Base-by-base conservation (phyloP, 192 early-diverging fungal genomes). In the Backusella luteola region DNA sequence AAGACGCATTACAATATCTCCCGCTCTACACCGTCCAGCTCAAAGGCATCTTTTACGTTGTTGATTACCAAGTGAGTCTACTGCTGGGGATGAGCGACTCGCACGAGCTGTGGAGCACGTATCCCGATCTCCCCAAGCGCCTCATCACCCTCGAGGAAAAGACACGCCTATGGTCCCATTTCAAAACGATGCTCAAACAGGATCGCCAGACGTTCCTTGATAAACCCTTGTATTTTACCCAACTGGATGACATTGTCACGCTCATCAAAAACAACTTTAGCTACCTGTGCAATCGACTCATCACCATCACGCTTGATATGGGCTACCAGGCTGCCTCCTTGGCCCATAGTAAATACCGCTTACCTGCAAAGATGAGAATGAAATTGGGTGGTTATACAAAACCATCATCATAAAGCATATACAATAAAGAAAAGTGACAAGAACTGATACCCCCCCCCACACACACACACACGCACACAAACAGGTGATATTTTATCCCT, bases 11-110 rank as follows among this genome's bases (percentile, higher is more conserved):
- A 26, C 83, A 88, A 15, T 92, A 87, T 66, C 72, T 89, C 29
- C 91, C 90, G 8, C 77, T 93, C 36, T 93, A 92, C 67, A 92
- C 92, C 17, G 89, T 93, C 23, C 91, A 91, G 66, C 80, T 92
- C 41, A 81, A 84, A 15, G 72, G 75, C 39, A 81, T 85, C 69
- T 91, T 88, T 42, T 93, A 85, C 87, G 92, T 92, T 4, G 88
- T 92, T 6, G 91, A 93, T 77, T 76, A 89, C 26, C 92, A 93
- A 69, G 87, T 93, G 6, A 85, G 89, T 21, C 67, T 91, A 15
- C 79, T 92, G 21, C 76, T 93, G 23, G 88, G 89, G 1, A 79
- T 91, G 32, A 53, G 82, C 0, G 78, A 82, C 7, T 78, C 80
- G 11, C 78, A 82, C 15, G 76, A 82, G 26, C 79, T 93, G 21